Base-by-base conservation (phyloP, 495 filamentous ascomycete genomes). In the Aspergillus avenaceus region DNA sequence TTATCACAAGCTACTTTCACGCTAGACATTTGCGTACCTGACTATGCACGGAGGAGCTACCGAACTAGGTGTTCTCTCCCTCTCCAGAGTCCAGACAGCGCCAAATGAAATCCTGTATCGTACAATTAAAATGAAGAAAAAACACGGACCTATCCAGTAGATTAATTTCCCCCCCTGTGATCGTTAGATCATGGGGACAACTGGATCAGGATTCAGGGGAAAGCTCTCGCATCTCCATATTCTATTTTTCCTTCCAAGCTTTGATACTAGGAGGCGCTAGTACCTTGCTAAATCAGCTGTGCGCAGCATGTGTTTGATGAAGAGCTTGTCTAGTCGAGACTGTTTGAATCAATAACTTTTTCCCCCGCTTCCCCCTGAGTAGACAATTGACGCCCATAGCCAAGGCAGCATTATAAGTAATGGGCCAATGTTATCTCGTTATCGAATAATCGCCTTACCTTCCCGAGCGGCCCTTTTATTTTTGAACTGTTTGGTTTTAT, bases 221-320 rank as follows among this genome's bases (percentile, higher is more conserved):
- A 38, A 38, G 34, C 34, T 38, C 34, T 8, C 41, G 23, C n/a
- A 45, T 45, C 42, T 45, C 42, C 42, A 45, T 45, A 32, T 45
- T 45, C 42, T 45, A 45, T 45, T 32, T 22, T 27, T 18, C 42
- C 36, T 25, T 27, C 31, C 38, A 44, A 45, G 49, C 49, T 47
- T 47, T 37, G 14, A 34, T 25, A 44, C 45, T 21, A 25, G 26
- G 9, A 19, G 37, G 34, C 45, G 42, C 51, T 53, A 53, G 51
- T 48, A 44, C 51, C 51, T 53, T 45, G 47, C 51, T 53, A 49
- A 34, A n/a, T 21, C 16, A 25, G 13, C 12, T 14, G 28, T 7
- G 36, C 14, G 28, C 22, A 32, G 31, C 28, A 47, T 25, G n/a
- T 25, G n/a, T 21, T 22, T 38, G 21, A 38, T 19, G 14, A 38